Conservation (phyloP, 805 yeast genomes). For the Candida manassasensis region DNA sequence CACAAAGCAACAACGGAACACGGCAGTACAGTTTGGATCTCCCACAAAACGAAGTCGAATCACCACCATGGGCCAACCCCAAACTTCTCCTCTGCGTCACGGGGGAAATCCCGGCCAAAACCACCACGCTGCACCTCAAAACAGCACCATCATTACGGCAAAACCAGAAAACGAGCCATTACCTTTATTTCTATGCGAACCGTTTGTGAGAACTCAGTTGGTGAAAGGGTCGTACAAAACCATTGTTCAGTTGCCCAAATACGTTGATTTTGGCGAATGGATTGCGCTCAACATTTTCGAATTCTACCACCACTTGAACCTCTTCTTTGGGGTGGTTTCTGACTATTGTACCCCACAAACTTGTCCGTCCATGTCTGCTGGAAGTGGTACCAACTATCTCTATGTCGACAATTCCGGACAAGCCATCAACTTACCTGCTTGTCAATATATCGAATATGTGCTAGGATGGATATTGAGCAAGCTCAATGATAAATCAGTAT, state of each 20-base stretch:
- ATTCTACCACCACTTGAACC: conserved; percentile 76
- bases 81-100: conserved; percentile 3
- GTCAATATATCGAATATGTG: conserved; percentile 88
- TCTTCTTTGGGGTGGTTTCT: conserved; percentile 83
- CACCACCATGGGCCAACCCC: conserved; percentile 4
- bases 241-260: conserved; percentile 90
- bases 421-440: conserved; percentile 83
- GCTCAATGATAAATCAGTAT: conserved; percentile 80
- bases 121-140: conserved; percentile 7
- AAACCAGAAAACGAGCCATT: conserved; percentile 12
- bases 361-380: conserved; percentile 94
- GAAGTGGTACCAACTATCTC: conserved; percentile 82
- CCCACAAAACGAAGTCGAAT: conserved; percentile 17
- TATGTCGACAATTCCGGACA: conserved; percentile 83
- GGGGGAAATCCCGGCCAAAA: conserved; percentile 8
- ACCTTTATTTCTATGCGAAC: conserved; percentile 83
- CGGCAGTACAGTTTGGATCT: conserved; percentile 13
- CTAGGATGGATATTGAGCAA: conserved; percentile 85
- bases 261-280: conserved; percentile 95
- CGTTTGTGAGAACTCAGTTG: conserved; percentile 87
- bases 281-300: conserved; percentile 89
- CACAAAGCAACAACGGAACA: conserved; percentile 23
- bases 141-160: conserved; percentile 9
- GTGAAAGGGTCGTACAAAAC: conserved; percentile 97
- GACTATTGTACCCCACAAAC: conserved; percentile 89